Base-by-base conservation (phyloP, 805 yeast genomes). In the Geotrichum ghanense region DNA sequence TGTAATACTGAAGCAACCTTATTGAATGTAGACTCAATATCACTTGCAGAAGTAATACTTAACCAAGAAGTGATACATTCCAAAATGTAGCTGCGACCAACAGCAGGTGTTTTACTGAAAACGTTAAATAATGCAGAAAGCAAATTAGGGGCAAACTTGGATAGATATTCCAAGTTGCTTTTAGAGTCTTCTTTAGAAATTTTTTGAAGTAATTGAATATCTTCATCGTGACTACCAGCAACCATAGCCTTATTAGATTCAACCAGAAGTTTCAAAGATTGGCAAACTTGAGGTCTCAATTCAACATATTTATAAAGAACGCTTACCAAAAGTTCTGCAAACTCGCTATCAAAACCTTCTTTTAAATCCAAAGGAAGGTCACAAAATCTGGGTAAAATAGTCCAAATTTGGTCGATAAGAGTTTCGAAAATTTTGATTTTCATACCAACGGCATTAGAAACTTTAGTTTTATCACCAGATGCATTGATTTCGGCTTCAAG, bases 51-150 rank as follows among this genome's bases (percentile, higher is more conserved):
- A 7, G 88, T 75, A 34, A 90, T 79, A 50, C 79, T 76, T 50
- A 92, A 69, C 62, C 81, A 89, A 0, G 80, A 74, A 55, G 87
- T 89, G 56, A 90, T 85, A 7, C 96, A 80, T 51, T 90, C 97
- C 49, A 88, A 72, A 44, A 92, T 78, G 62, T 73, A 87, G 10
- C 86, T 84, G 63, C 97, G 78, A 14, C 87, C 75, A 46, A 85
- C 92, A 34, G 92, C 82, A 41, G 77, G 67, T 9, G 97, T 88
- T 54, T 88, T 89, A n/a, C 90, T 78, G 65, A 84, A 92, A 16
- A 92, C 94, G 57, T 92, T 92, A 71, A 90, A 86, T 44, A 92
- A 69, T 19, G 88, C 96, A 10, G 95, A 83, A 45, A 92, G 70
- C 44, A 92, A 60, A 53, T 92, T 89, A 3, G 84, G 65, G 3